Base-by-base conservation (phyloP, 163 green algal genomes). In the Trebouxia gelatinosa region DNA sequence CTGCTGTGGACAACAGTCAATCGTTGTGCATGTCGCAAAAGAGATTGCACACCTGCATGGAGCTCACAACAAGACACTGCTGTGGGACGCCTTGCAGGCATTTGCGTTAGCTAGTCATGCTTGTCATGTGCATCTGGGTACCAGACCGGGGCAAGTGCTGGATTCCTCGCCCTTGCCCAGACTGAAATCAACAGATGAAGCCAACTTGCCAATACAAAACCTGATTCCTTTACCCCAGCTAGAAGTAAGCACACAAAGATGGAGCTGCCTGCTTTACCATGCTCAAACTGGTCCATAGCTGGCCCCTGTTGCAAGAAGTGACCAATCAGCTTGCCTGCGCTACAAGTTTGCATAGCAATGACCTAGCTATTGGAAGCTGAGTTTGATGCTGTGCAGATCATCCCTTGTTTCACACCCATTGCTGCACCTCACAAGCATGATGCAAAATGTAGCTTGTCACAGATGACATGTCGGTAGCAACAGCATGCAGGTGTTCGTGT, bases 101-200 rank as follows among this genome's bases (percentile, higher is more conserved):
- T 97, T 93, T 79, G 86, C 85, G 1, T 38, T 94, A 0, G 90
- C 90, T 31, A 77, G 59, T 40, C 83, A 93, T 71, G 51, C 83
- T 2, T 59, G 78, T 13, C 80, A 88, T 43, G 81, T 81, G 23
- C 81, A 88, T 59, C 86, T 83, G 70, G 38, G 50, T 6, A 39
- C 16, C 9, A n/a, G 62, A 29, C 57, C 58, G 39, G 35, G 32
- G 13, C 38, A 32, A 46, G 21, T 4, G 50, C 46, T 66, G 54
- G 9, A 48, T 0, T 64, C 79, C 28, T 57, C 77, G 0, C 9
- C 35, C 21, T 78, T 90, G 61, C 80, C 85, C 28, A 35, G 80
- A 34, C 81, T 91, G 61, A 59, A 89, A 28, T 83, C 80, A 32
- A 72, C 77, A 3, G 40, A 68, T 0, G 46, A 58, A 48, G 54